Conservation (phyloP, 2,329 filamentous ascomycete species). For the Fusarium sp. region DNA sequence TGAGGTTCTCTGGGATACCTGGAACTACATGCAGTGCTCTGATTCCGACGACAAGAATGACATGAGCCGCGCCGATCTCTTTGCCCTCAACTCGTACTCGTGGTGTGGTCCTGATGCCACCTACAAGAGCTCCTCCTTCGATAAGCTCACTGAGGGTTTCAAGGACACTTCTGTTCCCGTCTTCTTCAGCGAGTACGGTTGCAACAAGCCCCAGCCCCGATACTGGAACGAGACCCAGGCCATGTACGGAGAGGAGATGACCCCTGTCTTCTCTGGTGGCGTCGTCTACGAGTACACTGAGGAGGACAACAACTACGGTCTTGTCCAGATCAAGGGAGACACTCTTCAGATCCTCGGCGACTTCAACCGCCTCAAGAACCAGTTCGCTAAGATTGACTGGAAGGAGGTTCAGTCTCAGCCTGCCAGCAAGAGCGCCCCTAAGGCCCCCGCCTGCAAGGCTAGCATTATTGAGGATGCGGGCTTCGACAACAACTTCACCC, state of each 20-base stretch:
- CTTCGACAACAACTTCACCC: conserved; percentile 81
- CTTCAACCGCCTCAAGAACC: conserved; percentile 75
- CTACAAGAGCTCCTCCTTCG: conserved; percentile 68
- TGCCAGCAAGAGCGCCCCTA: conserved; percentile 58
- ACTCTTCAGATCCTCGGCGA: conserved; percentile 67
- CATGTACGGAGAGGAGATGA: conserved; percentile 77
- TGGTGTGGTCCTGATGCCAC: conserved; percentile 70
- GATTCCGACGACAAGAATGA: conserved; percentile 61
- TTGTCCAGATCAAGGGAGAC: conserved; percentile 68
- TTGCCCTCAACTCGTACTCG: conserved; percentile 77
- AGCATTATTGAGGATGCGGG: conserved; percentile 70
- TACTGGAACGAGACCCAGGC: conserved; percentile 77
- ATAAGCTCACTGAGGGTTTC: conserved; percentile 71
- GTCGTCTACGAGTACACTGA: conserved; percentile 83
- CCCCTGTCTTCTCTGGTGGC: conserved; percentile 72
- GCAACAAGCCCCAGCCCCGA: conserved; percentile 75
- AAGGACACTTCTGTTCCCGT: conserved; percentile 71
- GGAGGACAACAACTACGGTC: conserved; percentile 70
- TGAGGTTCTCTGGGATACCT: conserved; percentile 74
- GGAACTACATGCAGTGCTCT: conserved; percentile 76
- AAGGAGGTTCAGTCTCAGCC: conserved; percentile 69
- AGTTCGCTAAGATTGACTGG: conserved; percentile 79
- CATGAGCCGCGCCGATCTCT: conserved; percentile 73
- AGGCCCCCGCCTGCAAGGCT: conserved; percentile 68
- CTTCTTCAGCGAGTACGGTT: conserved; percentile 84